phyloP scores from a whole-genome alignment of 345 rosid species.

The Pistacia atlantica region DNA sequence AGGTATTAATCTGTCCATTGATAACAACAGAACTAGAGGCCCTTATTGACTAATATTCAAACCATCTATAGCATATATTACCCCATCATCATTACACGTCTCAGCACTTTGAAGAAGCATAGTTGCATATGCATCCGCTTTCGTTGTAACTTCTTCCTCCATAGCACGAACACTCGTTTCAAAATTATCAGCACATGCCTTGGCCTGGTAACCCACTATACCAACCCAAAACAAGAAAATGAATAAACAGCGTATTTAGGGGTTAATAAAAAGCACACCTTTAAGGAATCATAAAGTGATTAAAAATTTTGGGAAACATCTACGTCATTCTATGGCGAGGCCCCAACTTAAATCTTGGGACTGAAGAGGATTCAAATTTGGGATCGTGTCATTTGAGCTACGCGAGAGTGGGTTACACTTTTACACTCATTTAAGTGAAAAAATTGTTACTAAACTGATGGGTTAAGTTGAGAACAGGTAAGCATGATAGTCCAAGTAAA shows the following conservation, averaged over 20 bases:
- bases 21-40: neutral
- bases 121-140: constrained; percentile 37
- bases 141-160: constrained; percentile 53
- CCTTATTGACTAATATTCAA: neutral
- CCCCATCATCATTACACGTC: constrained; percentile 51
- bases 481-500: neutral
- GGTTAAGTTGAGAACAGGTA: neutral
- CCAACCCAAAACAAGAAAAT: constrained; percentile 14
- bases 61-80: constrained; percentile 13
- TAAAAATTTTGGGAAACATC: no score
- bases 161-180: constrained; percentile 41
- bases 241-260: neutral
- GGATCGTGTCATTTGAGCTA: no score
- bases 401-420: no score
- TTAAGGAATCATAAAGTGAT: no score
- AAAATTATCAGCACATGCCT: constrained; percentile 33
- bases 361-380: no score
- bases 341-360: no score
- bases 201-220: constrained; percentile 59
- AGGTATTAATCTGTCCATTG: no score
- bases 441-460: no score
- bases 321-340: no score
- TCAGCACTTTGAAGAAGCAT: constrained; percentile 50
- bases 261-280: no score
- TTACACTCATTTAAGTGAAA: no score